Percentiles rank a stretch among this genome's conserved stretches.
Conservation (phyloP, 208 protist genomes). For the Zelonia costaricensis region DNA sequence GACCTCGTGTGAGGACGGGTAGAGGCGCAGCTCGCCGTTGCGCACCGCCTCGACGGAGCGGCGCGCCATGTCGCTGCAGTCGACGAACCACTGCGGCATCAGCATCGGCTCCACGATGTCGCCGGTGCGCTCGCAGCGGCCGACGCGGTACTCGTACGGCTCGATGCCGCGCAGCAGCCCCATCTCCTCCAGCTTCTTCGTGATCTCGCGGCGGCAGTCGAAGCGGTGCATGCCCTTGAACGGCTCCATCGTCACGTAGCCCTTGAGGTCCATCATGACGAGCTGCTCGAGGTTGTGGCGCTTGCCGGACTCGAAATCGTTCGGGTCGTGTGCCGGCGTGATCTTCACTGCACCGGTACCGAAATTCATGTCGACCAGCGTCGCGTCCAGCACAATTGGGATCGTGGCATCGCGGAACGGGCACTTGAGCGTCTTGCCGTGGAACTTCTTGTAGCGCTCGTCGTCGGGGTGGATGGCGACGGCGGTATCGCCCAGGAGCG, state of each 20-base stretch:
- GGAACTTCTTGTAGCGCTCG: slow-evolving; percentile 95
- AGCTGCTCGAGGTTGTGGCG: slow-evolving; percentile 97
- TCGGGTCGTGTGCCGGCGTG: slow-evolving; percentile 99
- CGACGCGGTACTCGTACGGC: slow-evolving; percentile 95
- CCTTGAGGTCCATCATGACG: slow-evolving; percentile 97
- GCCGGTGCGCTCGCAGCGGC: slow-evolving; percentile 95
- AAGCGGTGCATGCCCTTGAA: slow-evolving; percentile 97
- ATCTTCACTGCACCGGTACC: slow-evolving; percentile 98
- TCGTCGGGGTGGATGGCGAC: slow-evolving; percentile 99
- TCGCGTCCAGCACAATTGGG: slow-evolving; percentile 96
- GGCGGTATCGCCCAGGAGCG: slow-evolving; percentile 99
- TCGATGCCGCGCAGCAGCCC: slow-evolving; percentile 90
- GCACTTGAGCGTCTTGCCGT: slow-evolving; percentile 96
- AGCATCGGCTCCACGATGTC: slow-evolving; percentile 99
- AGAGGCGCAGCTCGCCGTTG: slow-evolving; percentile 94
- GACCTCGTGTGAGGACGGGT: slow-evolving; percentile 90
- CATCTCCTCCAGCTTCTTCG: slow-evolving; percentile 93
- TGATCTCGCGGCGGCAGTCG: slow-evolving; percentile 90
- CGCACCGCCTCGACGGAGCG: slow-evolving; percentile 82
- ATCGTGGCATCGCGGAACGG: slow-evolving; percentile 96
- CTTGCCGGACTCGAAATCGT: slow-evolving; percentile 98
- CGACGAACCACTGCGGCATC: slow-evolving; percentile 99
- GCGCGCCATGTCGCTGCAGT: slow-evolving; percentile 92
- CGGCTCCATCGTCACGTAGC: slow-evolving; percentile 90
- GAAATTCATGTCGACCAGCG: slow-evolving; percentile 98